Evolutionary conservation across 2,329 filamentous ascomycete species (phyloP), one percentile per base, ranked within the genome.

Genomic region (Arthroderma sp.): DNA sequence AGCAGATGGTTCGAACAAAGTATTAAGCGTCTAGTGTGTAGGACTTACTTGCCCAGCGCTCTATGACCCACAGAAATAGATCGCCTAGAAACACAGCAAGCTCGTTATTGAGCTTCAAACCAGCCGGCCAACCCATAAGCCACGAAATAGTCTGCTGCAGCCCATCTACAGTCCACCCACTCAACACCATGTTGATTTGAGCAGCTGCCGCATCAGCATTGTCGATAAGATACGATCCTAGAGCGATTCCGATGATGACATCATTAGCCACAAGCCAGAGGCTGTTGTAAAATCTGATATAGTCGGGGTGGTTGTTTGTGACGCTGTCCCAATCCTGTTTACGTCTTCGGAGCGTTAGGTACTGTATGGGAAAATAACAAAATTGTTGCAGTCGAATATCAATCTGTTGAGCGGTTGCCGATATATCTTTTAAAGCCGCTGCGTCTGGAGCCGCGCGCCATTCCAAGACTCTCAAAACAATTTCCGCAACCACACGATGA

Each of bases 221-320:
- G 60, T 98, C 91, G 50, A 96, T 89, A 50, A 98, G 94, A 62
- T 94, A 98, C 1, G 87, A 94, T 0, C 91, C 93, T 5, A 98
- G 68, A 1, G 91, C 91, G 53, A 98, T 95, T 28, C 91, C 93
- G 48, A 98, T 96, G 52, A 98, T 98, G 39, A 98, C 83, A 66
- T 98, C 91, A 66, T 98, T 98, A 29, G 88, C 88, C 22, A 98
- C 91, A 6, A 98, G 82, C 91, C 91, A 98, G 4, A 98, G 70
- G 57, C 87, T 95, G 63, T 98, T 98, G 68, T 96, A 98, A 65
- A 98, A 98, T 10, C 91, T 83, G 53, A 98, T 98, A 62, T 98
- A 98, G 62, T 98, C 91, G 0, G 89, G 86, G 62, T 98, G 89
- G 55, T 83, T 94, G 40, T 83, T 91, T 0, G 88, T 95, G 45